These are phyloP conservation scores for Porcisia hertigi DNA, from an alignment of 208 protist genomes.

Conservation along the genomic window DNA sequence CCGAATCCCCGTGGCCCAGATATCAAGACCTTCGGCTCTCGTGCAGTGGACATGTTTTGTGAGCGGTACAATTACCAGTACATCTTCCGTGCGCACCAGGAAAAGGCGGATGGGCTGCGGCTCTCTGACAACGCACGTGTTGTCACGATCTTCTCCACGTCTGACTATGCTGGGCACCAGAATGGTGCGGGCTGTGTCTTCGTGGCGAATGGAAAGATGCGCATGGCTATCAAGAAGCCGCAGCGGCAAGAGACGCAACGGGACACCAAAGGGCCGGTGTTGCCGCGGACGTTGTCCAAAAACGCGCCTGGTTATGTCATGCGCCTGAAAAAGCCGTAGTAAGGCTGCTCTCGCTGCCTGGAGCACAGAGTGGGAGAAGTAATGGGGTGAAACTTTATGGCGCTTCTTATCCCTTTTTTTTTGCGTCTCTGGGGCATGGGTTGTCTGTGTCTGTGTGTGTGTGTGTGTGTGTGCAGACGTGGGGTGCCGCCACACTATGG, in stretches of 20 bases:
- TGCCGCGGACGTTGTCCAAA: conserved; percentile 71
- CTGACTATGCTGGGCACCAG: conserved; percentile 91
- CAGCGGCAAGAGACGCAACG: conserved; percentile 62
- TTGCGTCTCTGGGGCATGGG: background rate
- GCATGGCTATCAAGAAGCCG: conserved; percentile 92
- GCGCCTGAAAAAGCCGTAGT: conserved; percentile 67
- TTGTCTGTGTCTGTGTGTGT: background rate
- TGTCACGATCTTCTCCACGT: conserved; percentile 93
- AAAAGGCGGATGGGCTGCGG: conserved; percentile 90
- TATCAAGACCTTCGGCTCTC: conserved; percentile 89
- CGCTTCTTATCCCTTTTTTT: background rate
- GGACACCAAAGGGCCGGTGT: conserved; percentile 63
- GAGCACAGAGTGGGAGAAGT: background rate
- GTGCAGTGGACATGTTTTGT: conserved; percentile 92
- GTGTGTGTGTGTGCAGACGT: background rate
- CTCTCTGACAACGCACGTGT: conserved; percentile 90
- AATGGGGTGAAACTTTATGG: background rate
- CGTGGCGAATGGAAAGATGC: conserved; percentile 84
- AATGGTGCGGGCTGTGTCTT: conserved; percentile 90
- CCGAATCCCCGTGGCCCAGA: conserved; percentile 88
- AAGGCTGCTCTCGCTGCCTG: background rate
- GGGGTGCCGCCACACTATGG: background rate
- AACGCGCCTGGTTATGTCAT: conserved; percentile 64
- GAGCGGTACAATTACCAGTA: conserved; percentile 92
- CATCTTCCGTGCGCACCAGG: conserved; percentile 94